phyloP scores from a whole-genome alignment of 257 asterid species.

The Ajuga chamaepitys region DNA sequence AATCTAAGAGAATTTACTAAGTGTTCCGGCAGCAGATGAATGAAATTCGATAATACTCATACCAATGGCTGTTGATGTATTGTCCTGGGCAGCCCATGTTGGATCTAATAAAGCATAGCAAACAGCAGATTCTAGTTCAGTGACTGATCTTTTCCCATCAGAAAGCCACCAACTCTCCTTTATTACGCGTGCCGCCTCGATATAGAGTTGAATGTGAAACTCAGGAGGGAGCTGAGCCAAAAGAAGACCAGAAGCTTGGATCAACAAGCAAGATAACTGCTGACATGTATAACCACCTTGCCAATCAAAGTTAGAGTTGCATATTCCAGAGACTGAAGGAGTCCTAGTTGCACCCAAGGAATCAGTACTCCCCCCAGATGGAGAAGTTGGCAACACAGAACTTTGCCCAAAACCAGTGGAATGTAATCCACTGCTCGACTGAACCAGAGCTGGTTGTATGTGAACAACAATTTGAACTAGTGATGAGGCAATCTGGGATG shows the following conservation, averaged over 20 bases:
- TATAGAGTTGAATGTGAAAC: conserved; percentile 75
- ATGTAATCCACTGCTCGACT: conserved; percentile 76
- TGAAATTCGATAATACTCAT: conserved; percentile 18
- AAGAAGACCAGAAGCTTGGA: conserved; percentile 95
- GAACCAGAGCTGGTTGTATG: conserved; percentile 91
- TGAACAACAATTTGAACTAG: conserved; percentile 93
- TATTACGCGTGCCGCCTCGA: conserved; percentile 84
- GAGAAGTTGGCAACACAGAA: conserved; percentile 88
- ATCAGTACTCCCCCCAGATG: conserved; percentile 97
- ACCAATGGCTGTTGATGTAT: conserved; percentile 97
- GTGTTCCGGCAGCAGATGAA: background rate
- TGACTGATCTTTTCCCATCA: conserved; percentile 75
- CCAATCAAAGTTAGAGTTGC: conserved; percentile 69
- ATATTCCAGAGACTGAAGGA: conserved; percentile 60
- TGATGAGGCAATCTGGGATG: conserved; percentile 72
- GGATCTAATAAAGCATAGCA: conserved; percentile 93
- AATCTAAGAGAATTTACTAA: background rate
- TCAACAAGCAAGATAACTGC: conserved; percentile 88
- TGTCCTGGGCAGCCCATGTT: conserved; percentile 98
- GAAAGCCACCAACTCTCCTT: conserved; percentile 97
- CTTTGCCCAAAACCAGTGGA: conserved; percentile 54
- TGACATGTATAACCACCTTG: conserved; percentile 93
- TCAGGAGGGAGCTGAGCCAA: conserved; percentile 95
- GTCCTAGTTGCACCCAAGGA: conserved; percentile 71
- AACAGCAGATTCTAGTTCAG: conserved; percentile 90